Conservation (phyloP, 2,329 filamentous ascomycete species). For the Ophiostoma ips region DNA sequence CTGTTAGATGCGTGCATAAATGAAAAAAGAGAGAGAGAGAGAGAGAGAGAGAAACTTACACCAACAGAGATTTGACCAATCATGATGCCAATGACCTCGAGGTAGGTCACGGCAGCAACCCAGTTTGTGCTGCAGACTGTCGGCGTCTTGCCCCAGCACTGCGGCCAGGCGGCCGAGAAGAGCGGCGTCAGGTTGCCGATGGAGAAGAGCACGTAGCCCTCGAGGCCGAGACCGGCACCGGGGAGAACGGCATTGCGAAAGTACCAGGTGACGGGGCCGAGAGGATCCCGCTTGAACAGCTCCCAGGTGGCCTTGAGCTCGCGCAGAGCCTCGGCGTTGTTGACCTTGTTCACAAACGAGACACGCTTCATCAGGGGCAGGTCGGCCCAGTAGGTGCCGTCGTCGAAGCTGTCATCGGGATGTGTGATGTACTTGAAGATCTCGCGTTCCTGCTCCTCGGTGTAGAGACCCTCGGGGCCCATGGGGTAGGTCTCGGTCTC, state of each 20-base stretch:
- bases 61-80: slow-evolving; percentile 82
- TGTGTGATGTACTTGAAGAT: slow-evolving; percentile 70
- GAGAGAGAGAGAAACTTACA: slow-evolving; percentile 28
- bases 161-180: slow-evolving; percentile 59
- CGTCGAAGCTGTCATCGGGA: slow-evolving; percentile 76
- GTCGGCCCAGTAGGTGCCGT: slow-evolving; percentile 87
- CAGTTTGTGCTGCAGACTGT: slow-evolving; percentile 63
- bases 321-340: slow-evolving; percentile 51
- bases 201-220: slow-evolving; percentile 94
- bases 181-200: slow-evolving; percentile 85
- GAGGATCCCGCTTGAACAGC: slow-evolving; percentile 78
- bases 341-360: slow-evolving; percentile 61
- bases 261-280: slow-evolving; percentile 75
- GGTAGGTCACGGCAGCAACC: slow-evolving; percentile 73
- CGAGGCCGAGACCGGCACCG: slow-evolving; percentile 79
- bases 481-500: slow-evolving; percentile 34
- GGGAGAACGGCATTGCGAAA: slow-evolving; percentile 83
- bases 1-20: not conserved
- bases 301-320: slow-evolving; percentile 55
- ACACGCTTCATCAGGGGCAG: slow-evolving; percentile 56
- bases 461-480: slow-evolving; percentile 23
- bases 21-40: not conserved
- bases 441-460: slow-evolving; percentile 36
- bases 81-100: slow-evolving; percentile 92
- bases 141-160: slow-evolving; percentile 53